Conservation (phyloP, 192 early-diverging fungal species). For the Umbelopsis sp. region DNA sequence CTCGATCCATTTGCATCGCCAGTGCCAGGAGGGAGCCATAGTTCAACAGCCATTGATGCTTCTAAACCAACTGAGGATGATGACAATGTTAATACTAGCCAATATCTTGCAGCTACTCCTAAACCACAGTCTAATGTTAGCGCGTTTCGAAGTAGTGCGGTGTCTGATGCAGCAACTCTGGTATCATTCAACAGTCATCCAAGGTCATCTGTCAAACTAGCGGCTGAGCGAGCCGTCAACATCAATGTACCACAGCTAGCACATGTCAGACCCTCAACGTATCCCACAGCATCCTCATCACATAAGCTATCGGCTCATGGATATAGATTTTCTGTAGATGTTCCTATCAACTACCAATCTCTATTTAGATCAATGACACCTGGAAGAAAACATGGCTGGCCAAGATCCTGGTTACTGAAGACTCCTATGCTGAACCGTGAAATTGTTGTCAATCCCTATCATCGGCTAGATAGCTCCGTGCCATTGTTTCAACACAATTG, state of each 20-base stretch:
- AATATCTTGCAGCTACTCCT: background rate
- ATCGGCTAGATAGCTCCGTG: background rate
- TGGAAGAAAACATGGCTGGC: background rate
- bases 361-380: background rate
- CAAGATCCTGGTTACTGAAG: background rate
- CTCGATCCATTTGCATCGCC: slow-evolving; percentile 8
- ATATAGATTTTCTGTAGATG: background rate
- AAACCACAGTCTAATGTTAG: background rate
- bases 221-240: too few relatives aligned
- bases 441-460: slow-evolving; percentile 3
- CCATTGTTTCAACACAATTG: slow-evolving; percentile 6
- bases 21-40: background rate
- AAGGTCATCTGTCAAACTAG: background rate
- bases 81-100: background rate
- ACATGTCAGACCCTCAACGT: background rate
- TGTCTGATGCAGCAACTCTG: background rate
- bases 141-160: background rate
- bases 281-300: background rate
- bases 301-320: background rate
- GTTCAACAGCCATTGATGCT: background rate
- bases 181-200: background rate
- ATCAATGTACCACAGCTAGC: background rate
- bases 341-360: background rate
- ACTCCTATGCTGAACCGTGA: background rate
- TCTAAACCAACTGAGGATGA: background rate